Base-by-base conservation (phyloP, 345 rosid species). In the Xanthoceras sorbifolium region DNA sequence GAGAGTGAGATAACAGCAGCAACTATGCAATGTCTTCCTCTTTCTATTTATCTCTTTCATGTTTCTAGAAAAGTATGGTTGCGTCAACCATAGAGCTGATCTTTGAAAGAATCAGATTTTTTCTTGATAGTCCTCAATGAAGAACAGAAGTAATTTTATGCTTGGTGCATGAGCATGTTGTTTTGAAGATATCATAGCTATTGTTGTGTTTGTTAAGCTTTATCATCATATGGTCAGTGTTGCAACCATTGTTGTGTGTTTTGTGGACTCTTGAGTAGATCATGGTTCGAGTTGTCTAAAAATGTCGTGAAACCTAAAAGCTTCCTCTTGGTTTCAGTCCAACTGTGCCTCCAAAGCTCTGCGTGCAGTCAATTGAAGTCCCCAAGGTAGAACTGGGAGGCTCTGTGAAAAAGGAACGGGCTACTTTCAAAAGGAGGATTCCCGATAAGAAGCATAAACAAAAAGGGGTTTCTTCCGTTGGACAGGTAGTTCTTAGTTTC, bases 351-450 rank as follows among this genome's bases (percentile, higher is more conserved):
- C 71, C 86, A 65, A 70, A 78, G 80, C 74, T 63, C 69, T 25
- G 52, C 65, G 71, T 66, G 54, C 82, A 71, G 84, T 44, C 78
- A 66, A 78, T 46, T 76, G 31, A 28, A 40, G 77, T 77, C 67
- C 82, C 87, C 69, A 86, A 84, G 78, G 76, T 76, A 48, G 97
- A 89, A 78, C 74, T 78, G 70, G 91, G 90, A 72, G 72, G 80
- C 25, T 85, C 92, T 52, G 91, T 89, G 36, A 90, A 88, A 85
- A 62, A 75, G 63, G 83, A 65, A 50, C 77, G 82, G 67, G 52
- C 67, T 54, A 77, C 64, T 28, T 52, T 64, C 20, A 78, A 75
- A 50, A 78, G 63, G 73, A 74, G 78, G 73, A 64, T 72, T 60
- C 42, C 69, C 32, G 42, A 15, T 18, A 67, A 64, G 80, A 74